Conservation (phyloP, 2,329 filamentous ascomycete genomes). For the Tolypocladium album region DNA sequence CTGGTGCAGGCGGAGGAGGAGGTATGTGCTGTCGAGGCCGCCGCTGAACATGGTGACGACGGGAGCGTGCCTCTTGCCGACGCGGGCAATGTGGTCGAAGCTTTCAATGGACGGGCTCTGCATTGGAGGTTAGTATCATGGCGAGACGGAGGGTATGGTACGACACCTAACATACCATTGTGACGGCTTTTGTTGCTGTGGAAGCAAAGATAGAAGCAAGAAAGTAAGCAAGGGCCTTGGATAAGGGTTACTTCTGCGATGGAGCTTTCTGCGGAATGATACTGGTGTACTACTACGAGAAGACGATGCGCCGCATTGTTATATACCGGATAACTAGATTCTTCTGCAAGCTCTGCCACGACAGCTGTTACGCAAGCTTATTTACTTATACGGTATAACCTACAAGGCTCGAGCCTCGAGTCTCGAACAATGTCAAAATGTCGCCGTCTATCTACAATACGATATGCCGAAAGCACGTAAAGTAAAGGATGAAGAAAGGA, state of each 20-base stretch:
- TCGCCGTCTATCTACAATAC: background rate
- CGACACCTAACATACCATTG: background rate
- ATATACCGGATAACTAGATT: background rate
- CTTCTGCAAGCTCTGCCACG: background rate
- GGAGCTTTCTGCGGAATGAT: background rate
- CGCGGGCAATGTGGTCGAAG: background rate
- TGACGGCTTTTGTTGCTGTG: background rate
- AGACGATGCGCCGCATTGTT: background rate
- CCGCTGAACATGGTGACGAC: background rate
- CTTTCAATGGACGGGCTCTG: background rate
- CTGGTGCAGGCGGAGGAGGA: background rate
- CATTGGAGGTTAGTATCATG: background rate
- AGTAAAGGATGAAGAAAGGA: background rate
- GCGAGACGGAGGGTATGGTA: background rate
- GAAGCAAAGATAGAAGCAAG: background rate
- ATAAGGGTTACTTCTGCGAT: background rate
- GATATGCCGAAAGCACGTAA: background rate
- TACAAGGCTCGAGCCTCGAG: background rate
- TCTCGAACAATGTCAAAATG: background rate
- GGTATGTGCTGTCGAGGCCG: background rate
- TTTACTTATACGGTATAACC: background rate
- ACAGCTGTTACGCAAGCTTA: background rate
- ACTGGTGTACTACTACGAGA: background rate
- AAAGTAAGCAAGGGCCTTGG: background rate
- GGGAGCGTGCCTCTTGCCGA: background rate